phyloP scores from a whole-genome alignment of 306 rosid genomes.

The Gynostemma pentaphyllum region DNA sequence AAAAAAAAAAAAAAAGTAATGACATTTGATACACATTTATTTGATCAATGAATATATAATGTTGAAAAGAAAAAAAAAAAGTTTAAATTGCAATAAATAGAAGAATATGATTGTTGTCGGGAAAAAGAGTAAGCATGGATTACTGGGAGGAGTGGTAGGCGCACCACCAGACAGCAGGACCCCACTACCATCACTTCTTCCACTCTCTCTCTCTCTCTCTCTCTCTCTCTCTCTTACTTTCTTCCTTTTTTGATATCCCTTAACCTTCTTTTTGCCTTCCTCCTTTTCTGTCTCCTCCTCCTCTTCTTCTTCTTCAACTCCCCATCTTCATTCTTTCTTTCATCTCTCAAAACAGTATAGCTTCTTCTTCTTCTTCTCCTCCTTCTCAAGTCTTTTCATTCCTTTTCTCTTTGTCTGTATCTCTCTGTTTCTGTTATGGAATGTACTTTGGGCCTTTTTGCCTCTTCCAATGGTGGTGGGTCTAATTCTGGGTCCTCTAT shows the following conservation, averaged over 20 bases:
- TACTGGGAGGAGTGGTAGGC: slow-evolving; percentile 19
- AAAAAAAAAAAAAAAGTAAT: no score
- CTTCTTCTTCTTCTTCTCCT: neutral
- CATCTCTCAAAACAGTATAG: neutral
- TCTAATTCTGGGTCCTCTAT: slow-evolving; percentile 28
- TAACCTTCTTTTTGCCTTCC: neutral
- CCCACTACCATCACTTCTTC: slow-evolving; percentile 43
- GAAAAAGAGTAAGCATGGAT: slow-evolving; percentile 3
- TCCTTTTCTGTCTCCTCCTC: neutral
- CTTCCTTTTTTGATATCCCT: no score
- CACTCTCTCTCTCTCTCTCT: no score
- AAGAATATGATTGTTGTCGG: slow-evolving; percentile 23
- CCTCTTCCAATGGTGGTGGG: slow-evolving; percentile 16
- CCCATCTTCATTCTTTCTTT: neutral
- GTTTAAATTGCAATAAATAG: no score
- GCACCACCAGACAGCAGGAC: slow-evolving; percentile 50
- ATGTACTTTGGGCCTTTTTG: slow-evolving; percentile 29
- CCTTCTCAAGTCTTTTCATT: neutral
- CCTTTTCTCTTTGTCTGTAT: neutral
- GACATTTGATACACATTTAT: no score
- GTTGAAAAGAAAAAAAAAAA: no score
- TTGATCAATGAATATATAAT: no score
- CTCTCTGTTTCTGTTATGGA: slow-evolving; percentile 18
- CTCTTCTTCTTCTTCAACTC: neutral
- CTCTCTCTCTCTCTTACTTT: neutral